Base-by-base conservation (phyloP, 495 filamentous ascomycete species). In the Sphaerosporella brunnea region DNA sequence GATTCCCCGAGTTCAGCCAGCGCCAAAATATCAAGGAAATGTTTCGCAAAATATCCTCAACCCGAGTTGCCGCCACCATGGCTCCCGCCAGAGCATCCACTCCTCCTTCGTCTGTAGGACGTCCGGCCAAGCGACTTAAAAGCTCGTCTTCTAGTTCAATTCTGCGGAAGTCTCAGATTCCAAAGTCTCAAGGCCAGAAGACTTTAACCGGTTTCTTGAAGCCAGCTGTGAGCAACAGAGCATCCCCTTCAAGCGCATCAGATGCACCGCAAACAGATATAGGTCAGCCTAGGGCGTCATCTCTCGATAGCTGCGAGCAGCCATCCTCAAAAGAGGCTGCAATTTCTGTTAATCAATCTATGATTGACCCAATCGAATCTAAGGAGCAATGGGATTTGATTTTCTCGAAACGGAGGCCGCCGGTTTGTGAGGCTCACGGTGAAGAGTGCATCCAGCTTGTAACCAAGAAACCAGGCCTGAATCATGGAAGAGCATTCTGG, bases 11-110 rank as follows among this genome's bases (percentile, higher is more conserved):
- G 58, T 96, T 94, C 51, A 74, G 84, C 51, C 77, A 75, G 38
- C 77, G 87, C 2, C 72, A 75, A 51, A 94, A 67, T 56, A 94
- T 96, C 56, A 85, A 80, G 49, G 86, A 93, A 51, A 94, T 96
- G 87, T 94, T 96, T 53, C 2, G 10, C 30, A 48, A 39, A 11
- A 48, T 48, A 34, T n/a, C 45, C 37, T 60, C 66, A 18, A 71
- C 66, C 28, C 28, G 28, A 32, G 7, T 13, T 32, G 28, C 28
- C 28, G 13, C 28, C 28, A 13, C 28, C 13, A 32, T 13, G 13
- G 28, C 28, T 32, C 5, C 28, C 28, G 28, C 28, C 28, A 13
- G 13, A 38, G 25, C 54, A 59, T n/a, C n/a, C n/a, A n/a, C n/a
- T n/a, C n/a, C n/a, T n/a, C n/a, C n/a, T n/a, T n/a, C n/a, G n/a